Conservation (phyloP, 768 basidiomycete genomes). For the Suillus brevipes region DNA sequence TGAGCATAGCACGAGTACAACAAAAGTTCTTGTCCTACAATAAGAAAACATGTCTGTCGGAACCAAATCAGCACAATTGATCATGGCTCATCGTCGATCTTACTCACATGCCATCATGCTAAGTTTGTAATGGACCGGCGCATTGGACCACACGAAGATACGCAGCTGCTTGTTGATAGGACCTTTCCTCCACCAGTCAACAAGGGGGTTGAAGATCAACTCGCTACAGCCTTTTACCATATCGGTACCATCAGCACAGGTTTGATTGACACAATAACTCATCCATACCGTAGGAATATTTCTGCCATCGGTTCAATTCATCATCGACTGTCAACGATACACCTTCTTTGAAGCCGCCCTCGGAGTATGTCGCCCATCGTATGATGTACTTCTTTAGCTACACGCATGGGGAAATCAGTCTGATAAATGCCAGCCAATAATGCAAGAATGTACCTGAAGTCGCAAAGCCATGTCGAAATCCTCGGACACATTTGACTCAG, state of each 20-base stretch:
- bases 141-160: conserved; percentile 65
- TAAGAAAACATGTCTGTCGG: conserved; percentile 42
- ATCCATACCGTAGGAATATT: conserved; percentile 66
- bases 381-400: conserved; percentile 5
- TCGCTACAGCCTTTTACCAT: conserved; percentile 61
- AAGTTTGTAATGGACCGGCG: conserved; percentile 76
- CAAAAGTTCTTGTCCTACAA: conserved; percentile 29
- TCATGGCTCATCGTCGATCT: conserved; percentile 6
- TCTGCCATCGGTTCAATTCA: conserved; percentile 86
- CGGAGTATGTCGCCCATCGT: conserved; percentile 69
- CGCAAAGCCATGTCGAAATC: conserved; percentile 82
- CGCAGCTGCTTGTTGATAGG: conserved; percentile 78
- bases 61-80: not conserved
- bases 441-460: conserved; percentile 38
- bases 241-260: conserved; percentile 2
- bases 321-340: conserved; percentile 83
- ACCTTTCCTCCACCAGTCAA: conserved; percentile 55
- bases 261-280: conserved; percentile 37
- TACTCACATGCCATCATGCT: conserved; percentile 46
- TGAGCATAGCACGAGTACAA: not conserved
- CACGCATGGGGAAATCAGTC: not conserved
- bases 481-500: conserved; percentile 80
- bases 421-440: conserved; percentile 35
- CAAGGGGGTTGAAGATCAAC: conserved; percentile 79
- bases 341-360: conserved; percentile 84